Percentiles rank a stretch among this genome's conserved stretches.
Evolutionary conservation across 495 filamentous ascomycete genomes (phyloP).

Genomic region (Talaromyces thailandensis): DNA sequence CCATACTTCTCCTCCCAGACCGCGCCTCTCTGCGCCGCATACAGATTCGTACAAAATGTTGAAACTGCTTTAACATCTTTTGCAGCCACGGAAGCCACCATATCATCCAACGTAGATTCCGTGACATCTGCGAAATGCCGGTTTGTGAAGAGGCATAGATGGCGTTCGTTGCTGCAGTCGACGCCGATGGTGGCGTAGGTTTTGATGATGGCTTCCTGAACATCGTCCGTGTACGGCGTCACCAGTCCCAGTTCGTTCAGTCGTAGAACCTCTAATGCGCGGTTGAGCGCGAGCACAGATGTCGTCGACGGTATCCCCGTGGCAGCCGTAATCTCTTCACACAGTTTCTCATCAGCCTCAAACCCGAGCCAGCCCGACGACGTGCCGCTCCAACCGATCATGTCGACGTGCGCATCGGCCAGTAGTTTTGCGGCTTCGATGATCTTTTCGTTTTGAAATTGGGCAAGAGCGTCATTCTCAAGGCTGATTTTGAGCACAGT

Average conservation of each 20-base stretch:
- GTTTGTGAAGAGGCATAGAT: background rate
- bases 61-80: background rate
- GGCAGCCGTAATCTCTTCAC: conserved; percentile 2
- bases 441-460: conserved; percentile 3
- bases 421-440: conserved; percentile 1
- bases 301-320: conserved; percentile 2
- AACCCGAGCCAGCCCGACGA: conserved; percentile 3
- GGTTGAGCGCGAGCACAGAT: background rate
- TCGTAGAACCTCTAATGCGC: background rate
- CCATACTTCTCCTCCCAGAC: conserved; percentile 1
- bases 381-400: conserved; percentile 6
- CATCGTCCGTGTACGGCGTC: conserved; percentile 1
- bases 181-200: conserved; percentile 1
- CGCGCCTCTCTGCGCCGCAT: background rate
- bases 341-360: background rate
- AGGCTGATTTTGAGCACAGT: conserved; percentile 4
- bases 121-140: background rate
- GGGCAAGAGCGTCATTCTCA: background rate
- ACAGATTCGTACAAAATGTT: conserved; percentile 4
- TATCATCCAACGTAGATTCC: background rate
- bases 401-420: conserved; percentile 2
- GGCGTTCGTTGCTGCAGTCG: conserved; percentile 1
- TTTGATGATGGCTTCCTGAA: background rate
- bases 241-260: background rate
- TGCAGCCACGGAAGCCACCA: background rate